Conservation (phyloP, 2,329 filamentous ascomycete species). For the Pseudopithomyces chartarum region DNA sequence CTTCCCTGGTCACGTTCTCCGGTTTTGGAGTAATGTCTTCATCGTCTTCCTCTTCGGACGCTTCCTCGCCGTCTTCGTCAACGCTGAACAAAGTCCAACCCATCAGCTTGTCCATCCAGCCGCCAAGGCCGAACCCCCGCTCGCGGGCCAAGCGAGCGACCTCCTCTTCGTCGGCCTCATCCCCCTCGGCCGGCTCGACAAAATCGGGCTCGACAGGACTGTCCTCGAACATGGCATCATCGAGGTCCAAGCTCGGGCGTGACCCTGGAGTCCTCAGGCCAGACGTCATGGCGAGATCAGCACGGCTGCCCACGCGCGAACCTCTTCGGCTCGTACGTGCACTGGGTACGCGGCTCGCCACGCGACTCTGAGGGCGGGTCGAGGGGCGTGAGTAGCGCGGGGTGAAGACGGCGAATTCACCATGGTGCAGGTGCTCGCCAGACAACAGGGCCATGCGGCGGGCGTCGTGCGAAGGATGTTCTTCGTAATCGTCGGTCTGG, state of each 20-base stretch:
- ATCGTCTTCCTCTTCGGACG: slow-evolving; percentile 34
- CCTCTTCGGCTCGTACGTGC: slow-evolving; percentile 44
- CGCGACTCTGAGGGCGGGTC: slow-evolving; percentile 44
- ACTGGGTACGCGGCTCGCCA: slow-evolving; percentile 46
- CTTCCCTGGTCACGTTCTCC: slow-evolving; percentile 43
- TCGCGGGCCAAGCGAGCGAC: slow-evolving; percentile 57
- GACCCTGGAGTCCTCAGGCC: slow-evolving; percentile 22
- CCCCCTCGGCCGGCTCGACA: slow-evolving; percentile 51
- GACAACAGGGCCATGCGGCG: slow-evolving; percentile 36
- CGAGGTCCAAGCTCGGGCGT: slow-evolving; percentile 38
- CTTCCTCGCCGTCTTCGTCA: slow-evolving; percentile 54
- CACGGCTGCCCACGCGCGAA: slow-evolving; percentile 40
- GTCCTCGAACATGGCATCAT: slow-evolving; percentile 26
- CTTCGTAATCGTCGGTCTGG: slow-evolving; percentile 42
- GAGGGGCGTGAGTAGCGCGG: slow-evolving; percentile 40
- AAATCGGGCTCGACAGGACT: slow-evolving; percentile 54
- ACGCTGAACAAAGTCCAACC: slow-evolving; percentile 62
- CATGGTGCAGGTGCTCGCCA: slow-evolving; percentile 39
- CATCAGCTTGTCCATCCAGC: slow-evolving; percentile 62
- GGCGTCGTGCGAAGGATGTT: slow-evolving; percentile 26
- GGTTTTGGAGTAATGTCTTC: slow-evolving; percentile 30
- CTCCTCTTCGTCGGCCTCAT: slow-evolving; percentile 57
- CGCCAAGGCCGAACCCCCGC: slow-evolving; percentile 60
- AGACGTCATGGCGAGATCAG: slow-evolving; percentile 44
- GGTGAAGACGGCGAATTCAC: slow-evolving; percentile 37